phyloP scores from a whole-genome alignment of 208 protist species.

The Angomonas desouzai region DNA sequence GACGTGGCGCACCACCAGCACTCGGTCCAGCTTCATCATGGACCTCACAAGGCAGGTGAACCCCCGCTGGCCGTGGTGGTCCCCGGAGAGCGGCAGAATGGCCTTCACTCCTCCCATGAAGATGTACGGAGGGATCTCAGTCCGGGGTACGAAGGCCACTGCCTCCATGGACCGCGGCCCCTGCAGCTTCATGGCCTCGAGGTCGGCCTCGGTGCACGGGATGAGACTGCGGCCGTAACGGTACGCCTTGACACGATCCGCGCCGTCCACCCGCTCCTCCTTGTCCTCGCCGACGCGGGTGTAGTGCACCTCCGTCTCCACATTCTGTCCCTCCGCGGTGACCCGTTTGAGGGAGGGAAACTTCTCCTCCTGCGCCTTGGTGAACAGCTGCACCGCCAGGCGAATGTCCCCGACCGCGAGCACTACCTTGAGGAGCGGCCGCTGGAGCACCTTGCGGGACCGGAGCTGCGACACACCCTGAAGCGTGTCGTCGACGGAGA shows the following conservation, averaged over 20 bases:
- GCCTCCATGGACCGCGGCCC: slow-evolving; percentile 52
- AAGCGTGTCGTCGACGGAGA: slow-evolving; percentile 40
- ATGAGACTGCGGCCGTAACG: slow-evolving; percentile 80
- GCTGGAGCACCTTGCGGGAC: slow-evolving; percentile 37
- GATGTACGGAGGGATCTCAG: slow-evolving; percentile 59
- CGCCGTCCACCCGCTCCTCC: slow-evolving; percentile 10
- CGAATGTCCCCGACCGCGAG: slow-evolving; percentile 68
- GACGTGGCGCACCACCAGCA: slow-evolving; percentile 82
- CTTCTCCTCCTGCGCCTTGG: slow-evolving; percentile 46
- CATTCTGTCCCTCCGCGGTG: slow-evolving; percentile 36
- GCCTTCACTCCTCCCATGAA: slow-evolving; percentile 64
- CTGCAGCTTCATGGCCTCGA: slow-evolving; percentile 50
- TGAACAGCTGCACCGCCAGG: slow-evolving; percentile 71
- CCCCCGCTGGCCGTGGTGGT: slow-evolving; percentile 51
- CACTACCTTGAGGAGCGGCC: slow-evolving; percentile 29
- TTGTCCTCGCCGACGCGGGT: slow-evolving; percentile 8
- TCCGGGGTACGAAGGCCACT: slow-evolving; percentile 66
- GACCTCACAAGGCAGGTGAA: slow-evolving; percentile 73
- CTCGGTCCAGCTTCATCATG: slow-evolving; percentile 36
- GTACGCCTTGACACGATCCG: slow-evolving; percentile 51
- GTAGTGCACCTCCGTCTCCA: slow-evolving; percentile 26
- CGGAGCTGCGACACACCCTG: slow-evolving; percentile 23
- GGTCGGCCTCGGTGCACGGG: slow-evolving; percentile 71
- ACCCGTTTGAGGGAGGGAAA: slow-evolving; percentile 57
- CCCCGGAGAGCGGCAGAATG: slow-evolving; percentile 59